These are phyloP conservation scores for Entrophospora sp. DNA, from an alignment of 192 early-diverging fungal genomes.

Conservation along the genomic window DNA sequence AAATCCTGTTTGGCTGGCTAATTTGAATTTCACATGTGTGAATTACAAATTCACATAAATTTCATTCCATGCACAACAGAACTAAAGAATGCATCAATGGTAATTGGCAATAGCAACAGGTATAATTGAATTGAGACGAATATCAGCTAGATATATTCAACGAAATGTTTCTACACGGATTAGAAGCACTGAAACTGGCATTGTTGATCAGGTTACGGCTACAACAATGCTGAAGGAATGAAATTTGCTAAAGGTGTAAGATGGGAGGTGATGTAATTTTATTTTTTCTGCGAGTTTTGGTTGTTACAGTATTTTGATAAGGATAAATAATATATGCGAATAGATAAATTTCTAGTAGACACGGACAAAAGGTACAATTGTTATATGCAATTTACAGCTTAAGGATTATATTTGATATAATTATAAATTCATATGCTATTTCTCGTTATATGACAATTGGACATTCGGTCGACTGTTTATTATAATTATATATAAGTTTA, in stretches of 20 bases:
- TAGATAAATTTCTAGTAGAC: slow-evolving; percentile 97
- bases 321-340: background rate
- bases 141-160: slow-evolving; percentile 76
- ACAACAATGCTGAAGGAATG: slow-evolving; percentile 86
- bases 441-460: slow-evolving; percentile 99
- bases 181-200: slow-evolving; percentile 89
- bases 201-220: slow-evolving; percentile 93
- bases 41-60: no score
- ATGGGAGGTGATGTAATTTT: slow-evolving; percentile 71
- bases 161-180: slow-evolving; percentile 92
- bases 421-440: slow-evolving; percentile 99
- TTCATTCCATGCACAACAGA: no score
- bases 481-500: slow-evolving; percentile 50
- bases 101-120: slow-evolving; percentile 77
- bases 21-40: no score
- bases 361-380: slow-evolving; percentile 99
- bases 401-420: slow-evolving; percentile 94
- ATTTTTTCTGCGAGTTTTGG: no score
- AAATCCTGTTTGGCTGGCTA: slow-evolving; percentile 98
- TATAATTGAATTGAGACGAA: slow-evolving; percentile 86
- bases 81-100: no score
- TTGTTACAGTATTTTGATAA: background rate
- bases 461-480: slow-evolving; percentile 96
- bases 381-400: slow-evolving; percentile 94
- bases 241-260: slow-evolving; percentile 97